These are phyloP conservation scores for Botrytis sinoallii DNA, from an alignment of 2,329 filamentous ascomycete species.

Conservation along the genomic window DNA sequence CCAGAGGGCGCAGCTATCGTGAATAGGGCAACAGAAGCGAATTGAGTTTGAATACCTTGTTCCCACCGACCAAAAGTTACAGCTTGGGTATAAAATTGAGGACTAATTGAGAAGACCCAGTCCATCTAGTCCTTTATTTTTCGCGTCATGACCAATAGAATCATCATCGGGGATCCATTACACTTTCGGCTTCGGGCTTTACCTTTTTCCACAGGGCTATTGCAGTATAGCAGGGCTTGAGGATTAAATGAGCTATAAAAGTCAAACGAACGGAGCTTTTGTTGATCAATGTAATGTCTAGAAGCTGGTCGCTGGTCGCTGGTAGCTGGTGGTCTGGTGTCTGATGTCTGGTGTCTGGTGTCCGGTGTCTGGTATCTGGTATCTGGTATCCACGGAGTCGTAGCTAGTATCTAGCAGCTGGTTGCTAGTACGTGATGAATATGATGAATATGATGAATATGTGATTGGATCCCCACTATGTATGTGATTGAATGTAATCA, in stretches of 20 bases:
- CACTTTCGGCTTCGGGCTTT: conserved; percentile 7
- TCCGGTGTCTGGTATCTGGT: no score
- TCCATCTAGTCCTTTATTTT: background rate
- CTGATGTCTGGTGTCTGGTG: no score
- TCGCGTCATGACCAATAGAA: background rate
- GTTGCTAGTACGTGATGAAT: background rate
- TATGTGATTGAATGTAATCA: background rate
- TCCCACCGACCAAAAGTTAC: no score
- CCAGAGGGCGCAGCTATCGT: background rate
- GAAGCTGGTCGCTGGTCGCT: no score
- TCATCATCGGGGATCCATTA: background rate
- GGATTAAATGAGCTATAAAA: background rate
- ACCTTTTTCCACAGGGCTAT: background rate
- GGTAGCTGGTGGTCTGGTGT: no score
- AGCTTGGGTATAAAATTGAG: no score
- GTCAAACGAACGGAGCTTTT: background rate
- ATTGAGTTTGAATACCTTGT: background rate
- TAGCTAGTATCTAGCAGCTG: no score
- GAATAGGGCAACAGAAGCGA: background rate
- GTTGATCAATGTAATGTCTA: background rate
- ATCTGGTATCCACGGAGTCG: no score
- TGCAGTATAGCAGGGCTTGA: background rate
- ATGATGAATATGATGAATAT: background rate
- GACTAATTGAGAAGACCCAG: no score
- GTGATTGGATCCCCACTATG: background rate